These are phyloP conservation scores for Cornus suecica DNA, from an alignment of 148 eudicot species.

Conservation along the genomic window DNA sequence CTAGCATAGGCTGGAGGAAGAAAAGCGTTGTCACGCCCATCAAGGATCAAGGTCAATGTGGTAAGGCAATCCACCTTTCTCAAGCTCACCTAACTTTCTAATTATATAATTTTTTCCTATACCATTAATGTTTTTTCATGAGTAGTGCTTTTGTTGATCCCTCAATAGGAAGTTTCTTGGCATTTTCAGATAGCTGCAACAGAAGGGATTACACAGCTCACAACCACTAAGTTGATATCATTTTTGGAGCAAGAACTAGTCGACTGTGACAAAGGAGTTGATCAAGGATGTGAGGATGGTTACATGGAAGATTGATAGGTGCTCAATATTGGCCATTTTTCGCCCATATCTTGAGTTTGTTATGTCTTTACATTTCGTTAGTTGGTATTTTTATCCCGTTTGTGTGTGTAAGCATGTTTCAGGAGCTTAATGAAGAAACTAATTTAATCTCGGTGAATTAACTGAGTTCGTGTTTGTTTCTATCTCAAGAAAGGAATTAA, in stretches of 20 bases:
- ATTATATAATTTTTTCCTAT: background rate
- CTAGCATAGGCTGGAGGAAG: conserved; percentile 29
- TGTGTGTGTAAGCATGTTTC: too few species aligned
- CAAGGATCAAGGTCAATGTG: too few species aligned
- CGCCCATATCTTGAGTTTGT: too few species aligned
- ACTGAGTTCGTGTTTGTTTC: too few species aligned
- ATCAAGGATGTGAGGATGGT: too few species aligned
- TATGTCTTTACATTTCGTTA: too few species aligned
- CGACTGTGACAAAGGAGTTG: conserved; percentile 15
- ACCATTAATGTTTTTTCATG: background rate
- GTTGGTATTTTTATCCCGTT: too few species aligned
- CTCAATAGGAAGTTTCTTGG: too few species aligned
- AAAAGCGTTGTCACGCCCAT: conserved; percentile 25
- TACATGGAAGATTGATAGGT: conserved; percentile 13
- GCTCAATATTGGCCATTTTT: too few species aligned
- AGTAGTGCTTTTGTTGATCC: background rate
- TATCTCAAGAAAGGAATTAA: too few species aligned
- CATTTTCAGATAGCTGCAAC: conserved; percentile 19
- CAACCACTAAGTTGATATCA: conserved; percentile 15
- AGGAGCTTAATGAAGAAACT: too few species aligned
- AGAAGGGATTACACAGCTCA: conserved; percentile 13
- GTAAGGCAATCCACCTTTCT: background rate
- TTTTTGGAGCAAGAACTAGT: conserved; percentile 24
- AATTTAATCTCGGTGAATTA: too few species aligned
- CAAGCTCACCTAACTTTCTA: background rate